phyloP scores from a whole-genome alignment of 257 asterid genomes.

The Jaltomata sinuosa region DNA sequence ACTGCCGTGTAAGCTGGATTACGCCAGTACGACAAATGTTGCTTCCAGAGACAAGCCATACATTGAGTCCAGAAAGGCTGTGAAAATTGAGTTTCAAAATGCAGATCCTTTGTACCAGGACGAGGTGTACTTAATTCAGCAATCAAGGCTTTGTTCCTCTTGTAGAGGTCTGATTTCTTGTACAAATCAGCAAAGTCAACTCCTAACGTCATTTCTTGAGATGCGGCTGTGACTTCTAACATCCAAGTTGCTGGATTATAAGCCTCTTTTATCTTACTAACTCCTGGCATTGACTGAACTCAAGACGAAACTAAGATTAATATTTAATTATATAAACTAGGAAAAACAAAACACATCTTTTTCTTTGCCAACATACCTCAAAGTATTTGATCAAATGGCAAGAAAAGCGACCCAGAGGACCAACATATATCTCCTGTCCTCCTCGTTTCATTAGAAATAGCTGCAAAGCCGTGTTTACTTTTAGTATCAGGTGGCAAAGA shows the following conservation, averaged over 20 bases:
- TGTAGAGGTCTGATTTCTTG: slow-evolving; percentile 38
- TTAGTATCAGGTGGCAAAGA: not conserved
- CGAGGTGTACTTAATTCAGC: slow-evolving; percentile 31
- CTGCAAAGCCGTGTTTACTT: slow-evolving; percentile 8
- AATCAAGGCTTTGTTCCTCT: slow-evolving; percentile 42
- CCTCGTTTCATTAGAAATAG: slow-evolving; percentile 52
- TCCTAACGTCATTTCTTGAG: slow-evolving; percentile 32
- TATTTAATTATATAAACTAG: not conserved
- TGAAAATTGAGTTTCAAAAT: slow-evolving; percentile 25
- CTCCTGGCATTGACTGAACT: slow-evolving; percentile 32
- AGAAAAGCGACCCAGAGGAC: slow-evolving; percentile 52
- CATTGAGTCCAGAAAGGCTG: slow-evolving; percentile 39
- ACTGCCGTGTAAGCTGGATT: slow-evolving; percentile 43
- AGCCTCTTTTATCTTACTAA: slow-evolving; percentile 36
- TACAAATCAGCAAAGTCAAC: slow-evolving; percentile 28
- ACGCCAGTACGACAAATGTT: slow-evolving; percentile 49
- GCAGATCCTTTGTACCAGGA: slow-evolving; percentile 27
- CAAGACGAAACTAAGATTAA: not conserved
- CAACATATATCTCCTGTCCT: slow-evolving; percentile 62
- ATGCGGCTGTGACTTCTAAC: slow-evolving; percentile 43
- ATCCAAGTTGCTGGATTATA: slow-evolving; percentile 72
- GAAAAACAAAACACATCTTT: not conserved
- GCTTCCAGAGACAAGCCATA: slow-evolving; percentile 50
- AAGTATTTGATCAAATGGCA: slow-evolving; percentile 39
- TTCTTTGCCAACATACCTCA: slow-evolving; percentile 21